These are phyloP conservation scores for Amauroascus verrucosus DNA, from an alignment of 2,329 filamentous ascomycete genomes.

Conservation along the genomic window DNA sequence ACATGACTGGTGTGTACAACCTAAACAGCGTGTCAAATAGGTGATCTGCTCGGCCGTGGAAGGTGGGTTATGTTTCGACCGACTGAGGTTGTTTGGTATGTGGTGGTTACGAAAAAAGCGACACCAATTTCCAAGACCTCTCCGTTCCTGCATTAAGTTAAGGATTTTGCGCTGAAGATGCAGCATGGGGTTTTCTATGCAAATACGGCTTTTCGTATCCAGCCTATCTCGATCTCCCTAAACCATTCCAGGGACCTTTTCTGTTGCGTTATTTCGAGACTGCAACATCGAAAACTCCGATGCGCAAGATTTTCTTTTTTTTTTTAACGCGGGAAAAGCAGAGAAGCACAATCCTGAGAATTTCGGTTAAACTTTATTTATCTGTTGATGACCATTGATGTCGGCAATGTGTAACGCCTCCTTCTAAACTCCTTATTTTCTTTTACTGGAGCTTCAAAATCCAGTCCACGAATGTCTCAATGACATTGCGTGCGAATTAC, in stretches of 20 bases:
- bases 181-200: not conserved
- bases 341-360: not conserved
- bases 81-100: not conserved
- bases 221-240: not conserved
- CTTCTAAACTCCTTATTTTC: not conserved
- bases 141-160: not conserved
- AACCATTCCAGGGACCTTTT: not conserved
- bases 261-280: not conserved
- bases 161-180: not conserved
- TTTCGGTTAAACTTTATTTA: not conserved
- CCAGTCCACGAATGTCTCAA: not conserved
- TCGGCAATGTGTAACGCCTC: slow-evolving; percentile 1
- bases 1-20: not conserved
- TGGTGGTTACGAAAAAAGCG: not conserved
- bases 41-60: not conserved
- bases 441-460: not conserved
- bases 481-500: not conserved
- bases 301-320: not conserved
- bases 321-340: not conserved
- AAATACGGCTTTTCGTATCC: not conserved
- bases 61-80: not conserved
- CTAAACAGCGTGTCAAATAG: not conserved
- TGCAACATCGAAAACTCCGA: not conserved
- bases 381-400: slow-evolving; percentile 5
- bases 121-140: not conserved